A percentile compares a stretch with the other conserved stretches of the same genome.
These are phyloP conservation scores for Boletus semigastroideus DNA, from an alignment of 1,284 basidiomycete species.

Conservation along the genomic window DNA sequence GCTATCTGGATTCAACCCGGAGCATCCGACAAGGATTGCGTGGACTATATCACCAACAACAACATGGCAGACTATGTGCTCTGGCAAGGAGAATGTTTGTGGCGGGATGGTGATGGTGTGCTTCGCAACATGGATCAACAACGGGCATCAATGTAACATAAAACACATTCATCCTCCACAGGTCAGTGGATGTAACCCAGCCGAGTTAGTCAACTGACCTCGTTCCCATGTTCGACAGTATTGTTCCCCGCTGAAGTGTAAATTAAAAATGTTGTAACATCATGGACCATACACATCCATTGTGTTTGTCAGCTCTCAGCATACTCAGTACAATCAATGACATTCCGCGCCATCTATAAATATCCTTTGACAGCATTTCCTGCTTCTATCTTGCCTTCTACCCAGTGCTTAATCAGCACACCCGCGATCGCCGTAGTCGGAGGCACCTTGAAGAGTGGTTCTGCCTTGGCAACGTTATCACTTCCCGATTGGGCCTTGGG, in stretches of 20 bases:
- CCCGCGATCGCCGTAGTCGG: conserved; percentile 71
- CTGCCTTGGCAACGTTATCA: conserved; percentile 22
- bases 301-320: too few relatives aligned
- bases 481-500: conserved; percentile 10
- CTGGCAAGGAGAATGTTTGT: conserved; percentile 35
- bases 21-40: conserved; percentile 63
- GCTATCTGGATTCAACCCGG: conserved; percentile 87
- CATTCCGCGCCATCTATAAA: conserved; percentile 8
- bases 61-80: conserved; percentile 28
- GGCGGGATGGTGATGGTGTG: conserved; percentile 31
- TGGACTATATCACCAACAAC: conserved; percentile 44
- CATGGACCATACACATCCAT: too few relatives aligned
- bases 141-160: conserved; percentile 20
- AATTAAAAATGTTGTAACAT: background rate
- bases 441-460: conserved; percentile 64
- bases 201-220: background rate
- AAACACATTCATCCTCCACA: background rate
- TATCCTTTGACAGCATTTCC: conserved; percentile 29
- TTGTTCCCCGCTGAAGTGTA: background rate
- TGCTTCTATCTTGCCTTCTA: conserved; percentile 41
- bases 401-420: conserved; percentile 69
- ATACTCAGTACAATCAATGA: background rate
- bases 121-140: conserved; percentile 20
- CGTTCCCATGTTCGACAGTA: background rate
- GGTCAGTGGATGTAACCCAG: background rate